These are phyloP conservation scores for Phialophora verrucosa DNA, from an alignment of 2,329 filamentous ascomycete genomes.

Conservation along the genomic window DNA sequence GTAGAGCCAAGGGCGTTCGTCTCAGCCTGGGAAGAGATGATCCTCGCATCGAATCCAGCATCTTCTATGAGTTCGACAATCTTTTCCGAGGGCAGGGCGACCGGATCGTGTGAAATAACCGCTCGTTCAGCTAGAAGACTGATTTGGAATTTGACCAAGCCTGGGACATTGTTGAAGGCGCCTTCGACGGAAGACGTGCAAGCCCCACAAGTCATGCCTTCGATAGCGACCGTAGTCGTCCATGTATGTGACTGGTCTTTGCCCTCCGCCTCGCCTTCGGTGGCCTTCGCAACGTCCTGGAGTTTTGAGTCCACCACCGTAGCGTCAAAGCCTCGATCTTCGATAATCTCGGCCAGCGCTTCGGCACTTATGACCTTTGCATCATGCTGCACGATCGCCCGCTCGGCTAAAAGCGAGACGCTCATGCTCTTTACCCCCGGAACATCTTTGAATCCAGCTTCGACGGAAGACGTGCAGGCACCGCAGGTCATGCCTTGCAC, in stretches of 20 bases:
- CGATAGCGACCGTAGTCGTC: conserved; percentile 84
- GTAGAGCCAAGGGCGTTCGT: conserved; percentile 60
- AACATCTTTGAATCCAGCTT: conserved; percentile 77
- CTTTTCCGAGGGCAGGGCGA: conserved; percentile 71
- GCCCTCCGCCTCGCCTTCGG: conserved; percentile 41
- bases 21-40: conserved; percentile 77
- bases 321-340: conserved; percentile 78
- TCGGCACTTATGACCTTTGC: conserved; percentile 58
- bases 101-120: conserved; percentile 80
- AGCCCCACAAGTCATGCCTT: conserved; percentile 97
- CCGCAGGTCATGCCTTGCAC: conserved; percentile 91
- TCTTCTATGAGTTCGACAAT: conserved; percentile 87
- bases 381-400: conserved; percentile 85
- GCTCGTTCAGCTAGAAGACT: conserved; percentile 91
- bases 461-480: conserved; percentile 84
- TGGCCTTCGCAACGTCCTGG: conserved; percentile 44
- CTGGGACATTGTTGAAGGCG: conserved; percentile 77
- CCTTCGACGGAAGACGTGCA: conserved; percentile 91
- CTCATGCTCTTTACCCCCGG: conserved; percentile 75
- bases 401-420: conserved; percentile 82
- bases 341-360: conserved; percentile 63
- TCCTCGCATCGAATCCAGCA: conserved; percentile 80
- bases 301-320: conserved; percentile 72
- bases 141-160: conserved; percentile 89
- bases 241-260: conserved; percentile 50